Percentiles rank a stretch among this genome's conserved stretches.
Conservation (phyloP, 2,329 filamentous ascomycete species). For the Sporothrix phasma region DNA sequence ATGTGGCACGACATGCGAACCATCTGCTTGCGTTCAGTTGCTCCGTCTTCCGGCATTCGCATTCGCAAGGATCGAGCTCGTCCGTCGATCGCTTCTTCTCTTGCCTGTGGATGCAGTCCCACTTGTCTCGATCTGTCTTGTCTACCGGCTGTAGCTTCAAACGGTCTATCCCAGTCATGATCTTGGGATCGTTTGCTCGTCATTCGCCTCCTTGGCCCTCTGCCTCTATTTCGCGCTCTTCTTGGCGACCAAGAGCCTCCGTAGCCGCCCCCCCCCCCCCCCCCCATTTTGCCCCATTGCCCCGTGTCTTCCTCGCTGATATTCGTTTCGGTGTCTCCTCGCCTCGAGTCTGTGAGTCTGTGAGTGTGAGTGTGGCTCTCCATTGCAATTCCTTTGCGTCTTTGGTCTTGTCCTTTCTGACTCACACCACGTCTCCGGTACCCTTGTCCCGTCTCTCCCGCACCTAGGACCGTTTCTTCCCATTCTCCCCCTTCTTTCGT, state of each 20-base stretch:
- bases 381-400: neutral
- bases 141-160: neutral
- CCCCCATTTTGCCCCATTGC: neutral
- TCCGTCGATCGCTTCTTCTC: neutral
- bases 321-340: neutral
- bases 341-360: neutral
- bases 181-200: neutral
- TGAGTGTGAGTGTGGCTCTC: neutral
- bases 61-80: no score
- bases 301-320: neutral
- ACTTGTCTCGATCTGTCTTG: neutral
- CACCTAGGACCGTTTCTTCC: neutral
- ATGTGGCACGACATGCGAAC: neutral
- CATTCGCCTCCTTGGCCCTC: neutral
- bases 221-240: neutral
- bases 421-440: constrained; percentile 7
- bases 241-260: neutral
- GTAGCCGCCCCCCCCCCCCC: no score
- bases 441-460: constrained; percentile 5
- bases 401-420: neutral
- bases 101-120: neutral
- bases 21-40: neutral
- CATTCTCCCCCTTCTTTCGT: neutral
- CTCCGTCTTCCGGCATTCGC: neutral
- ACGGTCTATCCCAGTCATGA: neutral